These are phyloP conservation scores for Solanum bulbocastanum DNA, from an alignment of 257 asterid species.

Conservation along the genomic window DNA sequence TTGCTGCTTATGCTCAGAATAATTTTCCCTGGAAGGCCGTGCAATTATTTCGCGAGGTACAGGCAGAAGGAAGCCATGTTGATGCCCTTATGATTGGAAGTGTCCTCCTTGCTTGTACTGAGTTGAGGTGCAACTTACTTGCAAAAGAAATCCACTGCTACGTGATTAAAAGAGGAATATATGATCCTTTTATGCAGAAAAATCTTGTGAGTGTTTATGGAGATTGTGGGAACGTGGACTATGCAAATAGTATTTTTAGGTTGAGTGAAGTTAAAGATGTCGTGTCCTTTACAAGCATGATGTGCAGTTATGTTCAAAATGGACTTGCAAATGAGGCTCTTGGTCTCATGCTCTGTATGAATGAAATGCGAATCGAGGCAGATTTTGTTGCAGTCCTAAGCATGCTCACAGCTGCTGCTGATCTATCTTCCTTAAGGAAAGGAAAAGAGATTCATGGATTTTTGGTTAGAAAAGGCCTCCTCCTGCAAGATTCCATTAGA, in stretches of 20 bases:
- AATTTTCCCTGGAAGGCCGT: constrained; percentile 34
- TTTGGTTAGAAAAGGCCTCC: constrained; percentile 40
- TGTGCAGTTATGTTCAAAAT: constrained; percentile 49
- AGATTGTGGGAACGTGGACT: constrained; percentile 44
- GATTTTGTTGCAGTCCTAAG: constrained; percentile 50
- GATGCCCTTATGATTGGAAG: constrained; percentile 62
- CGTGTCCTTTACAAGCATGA: constrained; percentile 75
- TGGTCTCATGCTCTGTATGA: constrained; percentile 41
- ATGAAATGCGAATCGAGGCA: constrained; percentile 38
- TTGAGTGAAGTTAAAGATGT: constrained; percentile 35
- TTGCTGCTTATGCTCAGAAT: constrained; percentile 61
- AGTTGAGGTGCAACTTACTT: constrained; percentile 31
- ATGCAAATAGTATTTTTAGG: constrained; percentile 33
- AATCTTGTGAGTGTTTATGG: constrained; percentile 58
- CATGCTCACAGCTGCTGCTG: constrained; percentile 52
- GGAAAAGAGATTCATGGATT: constrained; percentile 77
- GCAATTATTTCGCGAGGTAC: constrained; percentile 27
- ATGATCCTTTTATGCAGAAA: constrained; percentile 38
- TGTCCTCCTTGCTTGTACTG: constrained; percentile 57
- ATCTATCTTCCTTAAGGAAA: constrained; percentile 49
- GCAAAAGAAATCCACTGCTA: constrained; percentile 63
- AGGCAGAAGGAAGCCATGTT: constrained; percentile 23
- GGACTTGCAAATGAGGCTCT: constrained; percentile 66
- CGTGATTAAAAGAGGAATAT: constrained; percentile 31
- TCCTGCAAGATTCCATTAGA: constrained; percentile 36